Evolutionary conservation across 768 basidiomycete species (phyloP).

Genomic region (Calvatia gigantea): DNA sequence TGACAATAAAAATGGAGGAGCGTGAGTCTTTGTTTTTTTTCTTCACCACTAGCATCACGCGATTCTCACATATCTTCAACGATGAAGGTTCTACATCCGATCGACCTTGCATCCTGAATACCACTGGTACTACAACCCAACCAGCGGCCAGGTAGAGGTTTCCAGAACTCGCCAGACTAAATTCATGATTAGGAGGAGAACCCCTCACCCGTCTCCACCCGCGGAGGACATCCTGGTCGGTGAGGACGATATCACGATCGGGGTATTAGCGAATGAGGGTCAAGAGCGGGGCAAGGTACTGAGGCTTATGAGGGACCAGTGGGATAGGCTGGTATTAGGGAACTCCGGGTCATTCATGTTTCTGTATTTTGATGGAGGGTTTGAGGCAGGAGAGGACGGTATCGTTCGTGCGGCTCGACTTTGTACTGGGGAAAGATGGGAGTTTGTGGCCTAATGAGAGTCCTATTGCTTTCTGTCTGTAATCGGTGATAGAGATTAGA

Average conservation of each 20-base stretch:
- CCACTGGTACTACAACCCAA: neutral
- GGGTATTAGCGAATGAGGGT: neutral
- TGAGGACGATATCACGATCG: neutral
- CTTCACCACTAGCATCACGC: no score
- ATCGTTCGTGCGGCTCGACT: neutral
- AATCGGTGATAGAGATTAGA: no score
- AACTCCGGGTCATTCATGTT: neutral
- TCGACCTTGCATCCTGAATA: neutral
- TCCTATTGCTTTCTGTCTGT: no score
- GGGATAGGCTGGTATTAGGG: neutral
- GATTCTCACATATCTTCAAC: neutral
- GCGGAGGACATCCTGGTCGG: conserved; percentile 2
- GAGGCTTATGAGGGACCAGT: neutral
- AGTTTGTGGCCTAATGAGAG: conserved; percentile 4
- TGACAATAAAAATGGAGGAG: conserved; percentile 2
- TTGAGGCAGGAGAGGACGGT: neutral
- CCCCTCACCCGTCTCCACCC: neutral
- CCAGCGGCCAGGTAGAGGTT: neutral
- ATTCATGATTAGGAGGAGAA: neutral
- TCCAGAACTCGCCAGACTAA: neutral
- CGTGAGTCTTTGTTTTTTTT: neutral
- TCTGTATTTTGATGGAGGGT: neutral
- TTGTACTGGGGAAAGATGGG: neutral
- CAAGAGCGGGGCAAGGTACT: neutral
- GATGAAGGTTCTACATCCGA: neutral